These are phyloP conservation scores for Pythium diclinum DNA, from an alignment of 352 stramenopile species.

Conservation along the genomic window DNA sequence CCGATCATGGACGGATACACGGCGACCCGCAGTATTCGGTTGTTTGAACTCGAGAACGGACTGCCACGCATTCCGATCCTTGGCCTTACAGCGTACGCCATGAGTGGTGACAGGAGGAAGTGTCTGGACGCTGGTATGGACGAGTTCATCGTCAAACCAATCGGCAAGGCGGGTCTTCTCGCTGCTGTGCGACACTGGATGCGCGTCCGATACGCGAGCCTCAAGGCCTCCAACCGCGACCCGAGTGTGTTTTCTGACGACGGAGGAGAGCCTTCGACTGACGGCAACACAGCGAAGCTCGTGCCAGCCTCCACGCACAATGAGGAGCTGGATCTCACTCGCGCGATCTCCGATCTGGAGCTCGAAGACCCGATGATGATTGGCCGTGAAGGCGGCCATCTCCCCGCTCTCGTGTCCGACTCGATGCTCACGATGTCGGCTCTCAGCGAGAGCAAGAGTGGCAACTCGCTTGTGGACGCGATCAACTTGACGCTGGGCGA, in stretches of 20 bases:
- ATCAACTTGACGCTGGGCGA: slow-evolving; percentile 19
- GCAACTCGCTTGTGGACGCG: slow-evolving; percentile 21
- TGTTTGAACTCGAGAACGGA: slow-evolving; percentile 64
- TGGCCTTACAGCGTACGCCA: slow-evolving; percentile 81
- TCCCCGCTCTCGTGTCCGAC: slow-evolving; percentile 28
- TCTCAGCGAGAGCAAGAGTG: slow-evolving; percentile 27
- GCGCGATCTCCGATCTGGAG: slow-evolving; percentile 80
- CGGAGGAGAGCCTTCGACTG: slow-evolving; percentile 21
- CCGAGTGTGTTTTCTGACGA: slow-evolving; percentile 40
- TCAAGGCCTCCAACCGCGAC: slow-evolving; percentile 38
- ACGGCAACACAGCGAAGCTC: slow-evolving; percentile 42
- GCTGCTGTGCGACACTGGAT: slow-evolving; percentile 81
- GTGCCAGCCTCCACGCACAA: slow-evolving; percentile 72
- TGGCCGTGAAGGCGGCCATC: slow-evolving; percentile 30
- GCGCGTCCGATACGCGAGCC: slow-evolving; percentile 60
- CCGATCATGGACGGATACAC: slow-evolving; percentile 86
- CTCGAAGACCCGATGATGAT: slow-evolving; percentile 88
- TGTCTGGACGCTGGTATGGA: slow-evolving; percentile 84
- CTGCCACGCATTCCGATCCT: slow-evolving; percentile 76
- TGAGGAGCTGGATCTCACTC: slow-evolving; percentile 70
- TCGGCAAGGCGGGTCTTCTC: slow-evolving; percentile 60
- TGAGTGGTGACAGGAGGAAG: slow-evolving; percentile 81
- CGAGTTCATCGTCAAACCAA: slow-evolving; percentile 86
- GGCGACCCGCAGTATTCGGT: slow-evolving; percentile 63
- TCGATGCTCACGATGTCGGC: slow-evolving; percentile 22